Evolutionary conservation across 176 grass and related monocot genomes (phyloP).

Genomic region (Rhipidocladum racemiflorum): DNA sequence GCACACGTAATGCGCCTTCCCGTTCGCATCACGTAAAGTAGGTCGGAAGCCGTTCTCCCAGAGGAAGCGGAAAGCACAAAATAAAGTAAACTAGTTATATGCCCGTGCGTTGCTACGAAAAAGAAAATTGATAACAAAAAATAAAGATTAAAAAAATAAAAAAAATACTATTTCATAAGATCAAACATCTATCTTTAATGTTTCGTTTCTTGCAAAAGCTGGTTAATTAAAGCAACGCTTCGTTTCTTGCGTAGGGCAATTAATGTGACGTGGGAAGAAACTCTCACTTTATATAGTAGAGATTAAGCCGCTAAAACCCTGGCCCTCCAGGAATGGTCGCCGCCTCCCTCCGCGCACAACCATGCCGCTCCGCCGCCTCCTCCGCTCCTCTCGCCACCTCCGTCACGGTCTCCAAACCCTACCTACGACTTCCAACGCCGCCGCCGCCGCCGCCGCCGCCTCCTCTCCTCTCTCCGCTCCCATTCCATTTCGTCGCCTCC

Average conservation of each 20-base stretch:
- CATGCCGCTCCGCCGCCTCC: conserved; percentile 67
- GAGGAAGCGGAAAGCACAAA: neutral
- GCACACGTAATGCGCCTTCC: rapidly evolving
- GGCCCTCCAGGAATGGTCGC: conserved; percentile 34
- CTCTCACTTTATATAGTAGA: too few relatives aligned
- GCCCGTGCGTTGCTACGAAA: too few relatives aligned
- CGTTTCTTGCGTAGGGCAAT: too few relatives aligned
- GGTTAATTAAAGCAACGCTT: too few relatives aligned
- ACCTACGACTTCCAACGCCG: neutral
- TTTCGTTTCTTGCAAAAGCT: too few relatives aligned
- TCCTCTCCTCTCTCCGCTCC: neutral
- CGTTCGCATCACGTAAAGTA: rapidly evolving
- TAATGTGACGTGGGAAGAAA: too few relatives aligned
- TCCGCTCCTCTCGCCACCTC: conserved; percentile 44
- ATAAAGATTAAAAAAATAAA: too few relatives aligned
- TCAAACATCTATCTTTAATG: too few relatives aligned
- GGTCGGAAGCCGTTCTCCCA: rapidly evolving
- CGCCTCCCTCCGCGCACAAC: conserved; percentile 32
- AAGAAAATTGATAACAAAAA: too few relatives aligned
- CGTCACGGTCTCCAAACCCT: conserved; percentile 35
- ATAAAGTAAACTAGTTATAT: neutral
- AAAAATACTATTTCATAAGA: too few relatives aligned
- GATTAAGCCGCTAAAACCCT: conserved; percentile 67
- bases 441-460: neutral
- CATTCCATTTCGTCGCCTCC: conserved; percentile 18